Evolutionary conservation across 2,329 filamentous ascomycete genomes (phyloP), one percentile per base, ranked within the genome.

Genomic region (Sporothrix brunneoviolacea): DNA sequence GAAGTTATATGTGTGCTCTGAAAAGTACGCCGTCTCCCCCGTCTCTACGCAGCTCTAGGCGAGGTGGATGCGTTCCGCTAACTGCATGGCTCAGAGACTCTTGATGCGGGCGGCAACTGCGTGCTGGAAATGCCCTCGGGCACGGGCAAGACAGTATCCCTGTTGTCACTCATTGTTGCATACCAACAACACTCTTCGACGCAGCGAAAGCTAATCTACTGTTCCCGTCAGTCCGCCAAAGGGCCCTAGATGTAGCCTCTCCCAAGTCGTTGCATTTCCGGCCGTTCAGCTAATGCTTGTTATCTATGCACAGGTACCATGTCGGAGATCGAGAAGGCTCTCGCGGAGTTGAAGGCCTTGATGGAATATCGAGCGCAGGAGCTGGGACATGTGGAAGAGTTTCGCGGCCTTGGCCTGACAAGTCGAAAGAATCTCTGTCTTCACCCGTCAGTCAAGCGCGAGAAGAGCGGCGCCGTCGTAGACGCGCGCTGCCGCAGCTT

Each of bases 101-200:
- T 98, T 62, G 93, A 98, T 76, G 86, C 85, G 18, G 88, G 88
- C 47, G 94, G 93, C 54, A 90, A 98, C 70, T 96, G 91, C 67
- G 91, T 98, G 19, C 72, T 98, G 60, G 93, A 98, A 71, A 98
- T 98, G 93, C 93, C 93, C 68, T 98, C 93, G 53, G 93, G 93
- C 38, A 98, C 93, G 21, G 93, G 93, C 55, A 98, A 98, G 74
- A 98, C 93, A 0, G 88, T 98, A 22, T 96, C 93, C 9, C 76
- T 98, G 4, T 75, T 98, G 39, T 96, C 93, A 0, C 79, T 98
- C 59, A 98, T 98, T 62, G 83, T 98, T 52, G 91, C 93, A 37
- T 98, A 98, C 62, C 94, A 98, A 68, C 88, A 93, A 65, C 84
- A 91, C 65, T 91, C 91, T 62, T 89, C 91, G 3, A 89, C 95